Evolutionary conservation across 164 flowering plant species (phyloP), one percentile per base, ranked within the genome.

Genomic region (Euptelea pleiosperma): DNA sequence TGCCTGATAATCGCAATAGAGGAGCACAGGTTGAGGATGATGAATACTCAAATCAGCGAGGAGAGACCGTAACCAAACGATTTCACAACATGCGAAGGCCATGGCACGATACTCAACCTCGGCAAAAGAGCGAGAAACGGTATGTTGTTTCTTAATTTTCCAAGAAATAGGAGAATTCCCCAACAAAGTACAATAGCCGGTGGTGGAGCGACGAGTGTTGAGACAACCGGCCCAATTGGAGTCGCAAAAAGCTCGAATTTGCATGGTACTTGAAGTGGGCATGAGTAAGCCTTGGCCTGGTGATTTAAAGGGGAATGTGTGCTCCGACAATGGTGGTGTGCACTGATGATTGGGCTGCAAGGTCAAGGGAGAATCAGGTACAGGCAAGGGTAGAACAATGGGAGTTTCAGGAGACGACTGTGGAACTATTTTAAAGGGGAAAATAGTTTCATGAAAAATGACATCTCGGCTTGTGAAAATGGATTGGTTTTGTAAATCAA

Each of bases 191-290:
- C 55, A 51, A n/a, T 26, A 51, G 26, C 16, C 55, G 15, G 35
- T 26, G 26, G 16, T 51, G 8, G 36, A 26, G 3, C 55, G 33
- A 8, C 55, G 21, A 30, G 55, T 51, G 35, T 25, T 26, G 25
- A 35, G 55, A 25, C 55, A 51, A 26, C 35, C 15, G 18, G 8
- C 36, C 55, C 55, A 26, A 51, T 5, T n/a, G 15, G 55, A 51
- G 15, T 51, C 55, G 15, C 55, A 51, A 51, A 6, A 30, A 8
- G 35, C 34, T 26, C 3, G 8, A 5, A 51, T 3, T 9, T 26
- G 52, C 7, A 26, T 4, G 4, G 8, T 25, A 22, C 30, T 48
- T 18, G 14, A 18, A 15, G 52, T 6, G 7, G 52, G 22, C 8
- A 48, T 7, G 11, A 48, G 15, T 7, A 48, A 18, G 26, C 52